Conservation (phyloP, 2,329 filamentous ascomycete genomes). For the Aspergillus caelatus region DNA sequence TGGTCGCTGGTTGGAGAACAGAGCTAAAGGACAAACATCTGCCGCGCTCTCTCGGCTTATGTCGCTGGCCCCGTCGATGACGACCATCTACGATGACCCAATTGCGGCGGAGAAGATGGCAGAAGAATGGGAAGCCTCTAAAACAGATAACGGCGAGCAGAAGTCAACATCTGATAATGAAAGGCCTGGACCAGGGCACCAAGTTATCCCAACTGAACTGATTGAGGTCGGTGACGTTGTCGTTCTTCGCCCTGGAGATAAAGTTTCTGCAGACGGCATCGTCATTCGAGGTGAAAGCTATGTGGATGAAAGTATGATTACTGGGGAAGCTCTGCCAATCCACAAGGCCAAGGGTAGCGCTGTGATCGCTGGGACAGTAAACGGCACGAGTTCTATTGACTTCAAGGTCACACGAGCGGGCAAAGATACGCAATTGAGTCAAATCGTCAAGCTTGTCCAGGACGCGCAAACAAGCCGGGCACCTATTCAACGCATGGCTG, state of each 20-base stretch:
- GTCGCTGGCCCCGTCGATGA: conserved; percentile 95
- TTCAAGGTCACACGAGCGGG: conserved; percentile 91
- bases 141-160: conserved; percentile 15
- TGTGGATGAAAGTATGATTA: conserved; percentile 97
- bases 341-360: conserved; percentile 79
- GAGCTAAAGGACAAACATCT: conserved; percentile 93
- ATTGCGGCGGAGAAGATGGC: conserved; percentile 90
- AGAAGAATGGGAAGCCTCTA: conserved; percentile 67
- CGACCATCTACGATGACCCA: conserved; percentile 92
- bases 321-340: conserved; percentile 93
- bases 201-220: conserved; percentile 86
- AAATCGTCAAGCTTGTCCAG: conserved; percentile 98
- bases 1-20: conserved; percentile 88
- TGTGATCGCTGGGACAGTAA: conserved; percentile 93
- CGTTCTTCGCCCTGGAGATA: conserved; percentile 89
- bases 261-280: conserved; percentile 89
- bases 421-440: conserved; percentile 92
- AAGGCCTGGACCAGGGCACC: conserved; percentile 67
- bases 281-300: conserved; percentile 90
- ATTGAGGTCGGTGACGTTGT: conserved; percentile 94
- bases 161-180: conserved; percentile 17
- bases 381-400: conserved; percentile 87
- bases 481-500: conserved; percentile 90
- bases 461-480: conserved; percentile 93
- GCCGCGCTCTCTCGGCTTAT: conserved; percentile 91